phyloP scores from a whole-genome alignment of 805 yeast species.

The Suhomyces sp. region DNA sequence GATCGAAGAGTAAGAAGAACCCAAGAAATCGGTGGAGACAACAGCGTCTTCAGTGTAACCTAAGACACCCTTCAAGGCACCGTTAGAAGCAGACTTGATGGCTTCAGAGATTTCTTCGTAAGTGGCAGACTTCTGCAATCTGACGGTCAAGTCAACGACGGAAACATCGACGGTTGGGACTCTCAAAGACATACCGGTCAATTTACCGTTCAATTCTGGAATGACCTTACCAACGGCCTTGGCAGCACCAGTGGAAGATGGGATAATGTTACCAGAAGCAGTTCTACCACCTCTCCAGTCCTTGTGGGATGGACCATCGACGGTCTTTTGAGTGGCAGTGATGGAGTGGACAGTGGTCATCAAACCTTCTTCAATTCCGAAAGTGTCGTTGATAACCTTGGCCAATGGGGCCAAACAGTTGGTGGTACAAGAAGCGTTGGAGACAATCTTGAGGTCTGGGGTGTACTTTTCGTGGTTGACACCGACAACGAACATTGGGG shows the following conservation, averaged over 20 bases:
- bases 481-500: conserved; percentile 37
- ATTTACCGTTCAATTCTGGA: conserved; percentile 36
- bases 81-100: conserved; percentile 31
- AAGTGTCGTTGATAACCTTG: conserved; percentile 34
- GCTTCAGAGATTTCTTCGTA: conserved; percentile 33
- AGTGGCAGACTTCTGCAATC: conserved; percentile 28
- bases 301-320: conserved; percentile 38
- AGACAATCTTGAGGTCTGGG: conserved; percentile 29
- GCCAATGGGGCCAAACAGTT: conserved; percentile 39
- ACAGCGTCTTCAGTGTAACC: conserved; percentile 37
- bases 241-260: conserved; percentile 38
- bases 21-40: conserved; percentile 33
- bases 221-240: conserved; percentile 38
- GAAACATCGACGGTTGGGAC: conserved; percentile 37
- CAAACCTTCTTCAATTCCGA: conserved; percentile 36
- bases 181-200: conserved; percentile 37
- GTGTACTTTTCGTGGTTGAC: conserved; percentile 34
- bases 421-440: conserved; percentile 38
- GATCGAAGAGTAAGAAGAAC: conserved; percentile 28
- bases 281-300: conserved; percentile 42
- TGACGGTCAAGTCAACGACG: conserved; percentile 35
- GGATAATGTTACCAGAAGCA: conserved; percentile 36
- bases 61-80: conserved; percentile 32
- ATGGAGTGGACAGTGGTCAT: conserved; percentile 39
- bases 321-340: conserved; percentile 38